Conservation (phyloP, 176 grass and related monocot genomes). For the Hordeum marinum region DNA sequence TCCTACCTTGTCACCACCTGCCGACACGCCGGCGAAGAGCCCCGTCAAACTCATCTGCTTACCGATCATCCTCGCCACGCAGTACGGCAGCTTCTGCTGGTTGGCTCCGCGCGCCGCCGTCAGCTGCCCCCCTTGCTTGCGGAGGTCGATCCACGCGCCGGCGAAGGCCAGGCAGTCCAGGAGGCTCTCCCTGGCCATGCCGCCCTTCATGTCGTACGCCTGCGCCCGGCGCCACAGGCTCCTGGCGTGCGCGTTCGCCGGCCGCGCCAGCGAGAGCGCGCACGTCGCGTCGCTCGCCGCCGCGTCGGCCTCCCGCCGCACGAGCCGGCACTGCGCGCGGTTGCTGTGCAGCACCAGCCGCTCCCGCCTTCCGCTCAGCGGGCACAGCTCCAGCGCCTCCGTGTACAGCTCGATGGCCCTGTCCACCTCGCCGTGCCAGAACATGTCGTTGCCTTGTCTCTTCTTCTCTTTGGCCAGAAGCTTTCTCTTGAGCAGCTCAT, state of each 20-base stretch:
- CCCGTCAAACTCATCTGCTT: conserved; percentile 71
- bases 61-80: conserved; percentile 76
- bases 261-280: conserved; percentile 61
- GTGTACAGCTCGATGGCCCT: conserved; percentile 51
- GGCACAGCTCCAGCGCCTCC: conserved; percentile 63
- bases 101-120: neutral
- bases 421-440: conserved; percentile 50
- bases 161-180: conserved; percentile 80
- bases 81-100: conserved; percentile 59
- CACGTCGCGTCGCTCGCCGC: conserved; percentile 83
- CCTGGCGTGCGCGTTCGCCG: conserved; percentile 58
- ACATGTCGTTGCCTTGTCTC: conserved; percentile 65
- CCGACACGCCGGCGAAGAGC: conserved; percentile 49
- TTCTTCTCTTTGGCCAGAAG: conserved; percentile 53
- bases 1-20: neutral
- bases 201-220: conserved; percentile 85
- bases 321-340: conserved; percentile 62
- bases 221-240: conserved; percentile 86
- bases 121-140: neutral
- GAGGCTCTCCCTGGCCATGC: conserved; percentile 94
- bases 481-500: conserved; percentile 32
- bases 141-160: conserved; percentile 36
- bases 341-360: conserved; percentile 81
- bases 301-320: conserved; percentile 44
- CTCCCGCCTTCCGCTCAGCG: conserved; percentile 43